These are phyloP conservation scores for Fusarium humuli DNA, from an alignment of 2,329 filamentous ascomycete species.

Conservation along the genomic window DNA sequence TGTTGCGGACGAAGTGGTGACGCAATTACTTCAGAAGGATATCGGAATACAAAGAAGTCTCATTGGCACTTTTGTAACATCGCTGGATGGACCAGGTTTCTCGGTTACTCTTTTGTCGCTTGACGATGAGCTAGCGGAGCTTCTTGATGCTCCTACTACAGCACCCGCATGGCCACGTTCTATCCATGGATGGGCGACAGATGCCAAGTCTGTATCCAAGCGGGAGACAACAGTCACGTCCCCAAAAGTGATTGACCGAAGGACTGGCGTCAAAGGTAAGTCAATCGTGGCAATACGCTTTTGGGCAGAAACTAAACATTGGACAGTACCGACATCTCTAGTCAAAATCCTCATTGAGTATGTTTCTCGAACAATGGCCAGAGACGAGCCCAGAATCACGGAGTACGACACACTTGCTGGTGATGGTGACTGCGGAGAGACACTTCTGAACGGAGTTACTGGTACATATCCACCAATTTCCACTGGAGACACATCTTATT, in stretches of 20 bases:
- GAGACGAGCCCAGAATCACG: slow-evolving; percentile 68
- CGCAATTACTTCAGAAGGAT: background rate
- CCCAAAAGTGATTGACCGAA: background rate
- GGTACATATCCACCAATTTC: background rate
- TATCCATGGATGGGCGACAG: background rate
- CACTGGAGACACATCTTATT: slow-evolving; percentile 44
- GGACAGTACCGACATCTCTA: background rate
- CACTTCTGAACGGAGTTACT: slow-evolving; percentile 30
- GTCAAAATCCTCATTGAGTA: background rate
- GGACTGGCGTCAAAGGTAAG: background rate
- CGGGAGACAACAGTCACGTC: background rate
- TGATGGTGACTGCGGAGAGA: slow-evolving; percentile 75
- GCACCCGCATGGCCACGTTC: background rate
- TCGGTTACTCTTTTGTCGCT: slow-evolving; percentile 29
- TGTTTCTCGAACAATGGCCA: background rate
- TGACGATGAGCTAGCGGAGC: slow-evolving; percentile 33
- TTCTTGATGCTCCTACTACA: background rate
- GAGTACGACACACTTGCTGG: slow-evolving; percentile 73
- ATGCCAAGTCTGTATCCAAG: background rate
- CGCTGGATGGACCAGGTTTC: background rate
- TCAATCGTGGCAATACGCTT: background rate
- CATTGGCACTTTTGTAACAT: background rate
- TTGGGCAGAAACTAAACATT: accelerated
- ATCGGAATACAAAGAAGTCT: background rate
- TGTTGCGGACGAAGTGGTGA: background rate